Evolutionary conservation across 495 filamentous ascomycete genomes (phyloP), one percentile per base, ranked within the genome.

Genomic region (Cryomyces antarcticus): DNA sequence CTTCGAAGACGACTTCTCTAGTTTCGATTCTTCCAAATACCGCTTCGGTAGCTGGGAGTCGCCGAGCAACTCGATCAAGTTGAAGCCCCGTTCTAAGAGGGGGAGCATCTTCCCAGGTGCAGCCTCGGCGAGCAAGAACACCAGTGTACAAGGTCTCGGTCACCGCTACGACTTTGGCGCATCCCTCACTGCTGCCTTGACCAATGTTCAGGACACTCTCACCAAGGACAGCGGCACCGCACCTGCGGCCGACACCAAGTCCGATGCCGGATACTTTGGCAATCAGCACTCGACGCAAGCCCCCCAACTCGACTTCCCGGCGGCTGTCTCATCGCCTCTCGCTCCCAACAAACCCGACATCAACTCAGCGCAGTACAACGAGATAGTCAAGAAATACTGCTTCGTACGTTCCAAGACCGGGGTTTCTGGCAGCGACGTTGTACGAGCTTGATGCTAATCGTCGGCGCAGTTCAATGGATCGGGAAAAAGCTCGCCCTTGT

Each of bases 301-400:
- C 50, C 51, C 44, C 52, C 52, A 52, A 44, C 39, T 31, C 31
- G 39, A 37, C 31, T 44, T 40, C 42, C 30, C 38, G 17, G 17
- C 47, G 30, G 52, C 51, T 33, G 40, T 34, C 28, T 31, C 71
- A 30, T 62, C 64, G 55, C 59, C 66, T 27, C 53, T 73, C 38
- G 57, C 63, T 7, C 63, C 68, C 38, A 67, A 71, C 55, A 78
- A 82, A 52, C 80, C 78, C 24, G 68, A 72, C 36, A 66, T 88
- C 48, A 70, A 86, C 27, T 92, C 88, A 27, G 72, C 79, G 34
- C 80, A 82, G 41, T 95, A 96, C 61, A 77, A 85, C 56, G 89
- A 97, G 59, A 68, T 97, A 45, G 73, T 97, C 53, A 82, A 93
- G 67, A 93, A 92, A 62, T 97, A 93, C 64, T 97, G 89, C 69